Evolutionary conservation across 192 early-diverging fungal genomes (phyloP).

Genomic region (Gonapodya prolifera): DNA sequence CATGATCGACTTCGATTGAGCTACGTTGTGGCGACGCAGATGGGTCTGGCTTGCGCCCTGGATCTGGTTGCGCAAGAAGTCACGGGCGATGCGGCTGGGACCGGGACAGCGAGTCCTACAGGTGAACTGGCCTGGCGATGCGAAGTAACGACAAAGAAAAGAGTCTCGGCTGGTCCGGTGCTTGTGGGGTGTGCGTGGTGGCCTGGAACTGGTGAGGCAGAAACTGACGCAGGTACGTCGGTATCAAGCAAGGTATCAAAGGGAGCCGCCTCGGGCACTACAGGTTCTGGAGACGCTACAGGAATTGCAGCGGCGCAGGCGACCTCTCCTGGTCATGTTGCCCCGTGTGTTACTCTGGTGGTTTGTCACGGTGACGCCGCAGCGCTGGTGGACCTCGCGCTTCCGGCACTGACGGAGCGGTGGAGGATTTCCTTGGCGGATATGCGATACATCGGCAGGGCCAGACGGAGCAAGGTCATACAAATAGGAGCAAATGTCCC

Average conservation of each 20-base stretch:
- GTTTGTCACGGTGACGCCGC: neutral
- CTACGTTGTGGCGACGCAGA: neutral
- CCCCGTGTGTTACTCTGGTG: neutral
- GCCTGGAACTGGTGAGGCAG: neutral
- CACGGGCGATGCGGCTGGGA: neutral
- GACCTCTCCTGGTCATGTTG: neutral
- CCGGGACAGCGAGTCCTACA: too few species aligned
- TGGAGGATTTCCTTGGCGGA: neutral
- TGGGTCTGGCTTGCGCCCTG: neutral
- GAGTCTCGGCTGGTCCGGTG: neutral
- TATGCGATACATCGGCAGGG: neutral
- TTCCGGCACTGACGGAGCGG: neutral
- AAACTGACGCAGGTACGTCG: neutral
- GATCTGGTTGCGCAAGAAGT: neutral
- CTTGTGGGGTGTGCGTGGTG: neutral
- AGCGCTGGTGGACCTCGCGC: neutral
- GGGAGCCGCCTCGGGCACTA: neutral
- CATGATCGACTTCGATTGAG: neutral
- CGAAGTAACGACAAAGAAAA: neutral
- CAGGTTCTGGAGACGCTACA: neutral
- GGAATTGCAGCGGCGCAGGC: neutral
- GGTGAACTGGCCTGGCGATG: neutral
- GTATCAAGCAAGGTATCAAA: neutral
- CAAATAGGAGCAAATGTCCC: neutral
- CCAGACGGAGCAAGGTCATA: neutral